Base-by-base conservation (phyloP, 352 stramenopile species). In the Phytophthora nicotianae region DNA sequence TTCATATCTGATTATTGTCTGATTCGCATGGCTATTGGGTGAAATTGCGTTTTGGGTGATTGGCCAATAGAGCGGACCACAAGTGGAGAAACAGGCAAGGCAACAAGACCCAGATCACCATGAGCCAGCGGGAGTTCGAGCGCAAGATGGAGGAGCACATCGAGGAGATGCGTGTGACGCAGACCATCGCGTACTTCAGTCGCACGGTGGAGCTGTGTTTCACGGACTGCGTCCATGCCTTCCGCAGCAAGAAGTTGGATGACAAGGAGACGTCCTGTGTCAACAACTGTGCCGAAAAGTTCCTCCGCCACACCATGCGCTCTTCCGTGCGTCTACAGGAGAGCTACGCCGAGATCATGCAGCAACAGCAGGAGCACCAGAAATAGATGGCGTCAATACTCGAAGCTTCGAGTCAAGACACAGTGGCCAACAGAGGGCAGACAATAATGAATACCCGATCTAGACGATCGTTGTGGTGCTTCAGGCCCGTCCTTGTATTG, bases 81-180 rank as follows among this genome's bases (percentile, higher is more conserved):
- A 24, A 35, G 1, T 8, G 23, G 43, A 27, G 5, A 9, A 7
- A 37, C 3, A n/a, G n/a, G 6, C 5, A 14, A 17, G 35, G n/a
- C 17, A 51, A 24, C 50, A 62, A 32, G 26, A 46, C 16, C 40
- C 8, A 23, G 38, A 50, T 14, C 8, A 61, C 17, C 53, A 85
- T 79, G 62, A 93, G 81, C 75, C 82, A 93, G 70, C 85, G 85
- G 50, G 85, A 94, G 58, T 92, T 94, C 58, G 83, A 94, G 78
- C 85, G 85, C 74, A 92, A 94, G 75, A 94, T 94, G 85, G 85
- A 94, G 73, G 79, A 93, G 83, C 84, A 95, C 77, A 82, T 97
- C 54, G 88, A 97, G 71, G 83, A 95, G 75, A 93, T 93, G 84
- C 88, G 90, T 72, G 85, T 96, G 70, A 90, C 89, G 65, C 87